Base-by-base conservation (phyloP, 2,329 filamentous ascomycete genomes). In the Alternaria triticina region DNA sequence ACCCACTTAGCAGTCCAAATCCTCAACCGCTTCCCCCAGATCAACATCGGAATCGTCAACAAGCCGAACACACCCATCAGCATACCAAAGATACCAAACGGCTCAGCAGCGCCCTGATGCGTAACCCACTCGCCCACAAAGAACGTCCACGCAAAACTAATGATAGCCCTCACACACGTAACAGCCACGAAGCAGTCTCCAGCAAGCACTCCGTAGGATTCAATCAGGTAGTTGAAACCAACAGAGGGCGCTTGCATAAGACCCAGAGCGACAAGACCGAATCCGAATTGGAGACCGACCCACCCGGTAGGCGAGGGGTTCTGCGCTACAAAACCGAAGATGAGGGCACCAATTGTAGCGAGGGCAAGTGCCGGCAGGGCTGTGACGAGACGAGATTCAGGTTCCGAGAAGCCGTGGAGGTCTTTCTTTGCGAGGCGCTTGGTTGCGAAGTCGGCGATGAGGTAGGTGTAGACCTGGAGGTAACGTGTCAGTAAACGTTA, bases 181-280 rank as follows among this genome's bases (percentile, higher is more conserved):
- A 87, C 82, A 54, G 85, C 83, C 12, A 85, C 84, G 66, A 88
- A 87, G 68, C 85, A 87, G 65, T 87, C 85, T 2, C 82, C 82
- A 0, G 83, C 82, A 1, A 86, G 66, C 1, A 78, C 72, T 1
- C 77, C 74, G 65, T 87, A 87, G 0, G 83, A 78, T 40, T 87
- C 86, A 36, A 87, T 85, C 4, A 87, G 68, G 60, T 83, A 83
- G 67, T 80, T 82, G 75, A 82, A 83, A 8, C 81, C 81, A 5
- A 83, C 79, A 4, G 77, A 79, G 0, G 81, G 80, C 11, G 79
- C 79, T 64, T 82, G 79, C 74, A 81, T 82, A 11, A 82, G 72
- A 1, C 80, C 81, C 30, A 80, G 80, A 7, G 78, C 68, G 0
- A 82, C 69, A 76, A 82, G 81, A 9, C 80, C 81, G 7, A 77